phyloP scores from a whole-genome alignment of 768 basidiomycete species.

The Rhizopogon rudus region DNA sequence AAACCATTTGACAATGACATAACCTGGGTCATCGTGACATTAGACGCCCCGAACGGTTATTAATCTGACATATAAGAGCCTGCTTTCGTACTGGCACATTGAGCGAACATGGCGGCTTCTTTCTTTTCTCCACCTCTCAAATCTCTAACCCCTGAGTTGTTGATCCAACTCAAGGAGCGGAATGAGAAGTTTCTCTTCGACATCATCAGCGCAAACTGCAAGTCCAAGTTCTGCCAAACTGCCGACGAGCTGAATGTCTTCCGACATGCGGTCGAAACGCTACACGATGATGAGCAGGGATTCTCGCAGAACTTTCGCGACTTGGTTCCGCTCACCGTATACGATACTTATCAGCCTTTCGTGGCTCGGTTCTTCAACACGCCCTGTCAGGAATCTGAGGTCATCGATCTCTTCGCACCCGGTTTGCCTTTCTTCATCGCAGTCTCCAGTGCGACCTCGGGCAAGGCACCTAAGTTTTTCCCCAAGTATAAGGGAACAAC shows the following conservation, averaged over 20 bases:
- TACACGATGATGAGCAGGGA: neutral
- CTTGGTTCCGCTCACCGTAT: conserved; percentile 11
- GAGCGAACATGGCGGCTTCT: too few species aligned
- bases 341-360: conserved; percentile 10
- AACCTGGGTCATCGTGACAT: too few species aligned
- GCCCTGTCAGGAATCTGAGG: conserved; percentile 5
- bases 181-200: neutral
- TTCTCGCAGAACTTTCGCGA: conserved; percentile 7
- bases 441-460: conserved; percentile 12
- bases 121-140: conserved; percentile 11
- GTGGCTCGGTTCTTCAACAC: conserved; percentile 4
- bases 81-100: too few species aligned
- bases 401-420: conserved; percentile 11
- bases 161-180: conserved; percentile 13
- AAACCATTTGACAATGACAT: too few species aligned
- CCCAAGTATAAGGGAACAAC: neutral
- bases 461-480: conserved; percentile 9
- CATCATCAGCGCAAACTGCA: neutral
- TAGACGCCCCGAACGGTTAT: too few species aligned
- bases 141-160: conserved; percentile 9
- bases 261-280: neutral
- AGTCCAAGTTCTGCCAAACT: neutral
- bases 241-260: neutral
- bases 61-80: neutral
- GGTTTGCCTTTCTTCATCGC: conserved; percentile 9